Evolutionary conservation across 768 basidiomycete genomes (phyloP).

Genomic region (Suillus occidentalis): DNA sequence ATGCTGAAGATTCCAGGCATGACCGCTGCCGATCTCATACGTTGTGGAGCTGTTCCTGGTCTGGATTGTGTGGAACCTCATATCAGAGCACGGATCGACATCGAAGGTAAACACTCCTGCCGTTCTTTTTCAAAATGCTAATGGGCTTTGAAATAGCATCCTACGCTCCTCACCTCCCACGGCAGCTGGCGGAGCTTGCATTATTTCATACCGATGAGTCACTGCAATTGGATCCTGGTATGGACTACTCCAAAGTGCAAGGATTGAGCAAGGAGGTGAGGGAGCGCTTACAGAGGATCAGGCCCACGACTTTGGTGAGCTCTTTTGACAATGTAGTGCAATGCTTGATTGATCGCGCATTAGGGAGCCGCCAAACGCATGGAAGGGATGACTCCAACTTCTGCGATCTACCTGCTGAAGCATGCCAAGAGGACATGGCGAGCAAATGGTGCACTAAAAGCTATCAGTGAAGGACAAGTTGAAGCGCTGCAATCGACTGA

Average conservation of each 20-base stretch:
- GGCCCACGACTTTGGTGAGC: constrained; percentile 70
- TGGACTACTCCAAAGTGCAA: constrained; percentile 65
- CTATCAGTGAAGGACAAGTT: not conserved
- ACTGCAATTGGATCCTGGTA: constrained; percentile 61
- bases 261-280: constrained; percentile 78
- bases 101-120: constrained; percentile 57
- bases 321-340: not conserved
- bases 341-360: not conserved
- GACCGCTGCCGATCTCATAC: constrained; percentile 40
- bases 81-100: constrained; percentile 60
- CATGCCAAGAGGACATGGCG: constrained; percentile 49
- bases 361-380: constrained; percentile 92
- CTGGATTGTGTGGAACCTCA: constrained; percentile 50
- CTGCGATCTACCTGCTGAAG: constrained; percentile 65
- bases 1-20: constrained; percentile 63
- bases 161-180: constrained; percentile 60
- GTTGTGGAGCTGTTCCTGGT: constrained; percentile 40
- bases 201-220: constrained; percentile 77
- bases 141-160: constrained; percentile 40
- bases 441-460: not conserved
- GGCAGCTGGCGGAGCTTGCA: constrained; percentile 76
- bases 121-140: constrained; percentile 1
- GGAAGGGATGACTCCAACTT: constrained; percentile 90
- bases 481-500: not conserved
- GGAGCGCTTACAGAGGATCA: constrained; percentile 57